Percentiles rank a stretch among this genome's conserved stretches.
These are phyloP conservation scores for Toxicodendron radicans DNA, from an alignment of 345 rosid genomes.

Conservation along the genomic window DNA sequence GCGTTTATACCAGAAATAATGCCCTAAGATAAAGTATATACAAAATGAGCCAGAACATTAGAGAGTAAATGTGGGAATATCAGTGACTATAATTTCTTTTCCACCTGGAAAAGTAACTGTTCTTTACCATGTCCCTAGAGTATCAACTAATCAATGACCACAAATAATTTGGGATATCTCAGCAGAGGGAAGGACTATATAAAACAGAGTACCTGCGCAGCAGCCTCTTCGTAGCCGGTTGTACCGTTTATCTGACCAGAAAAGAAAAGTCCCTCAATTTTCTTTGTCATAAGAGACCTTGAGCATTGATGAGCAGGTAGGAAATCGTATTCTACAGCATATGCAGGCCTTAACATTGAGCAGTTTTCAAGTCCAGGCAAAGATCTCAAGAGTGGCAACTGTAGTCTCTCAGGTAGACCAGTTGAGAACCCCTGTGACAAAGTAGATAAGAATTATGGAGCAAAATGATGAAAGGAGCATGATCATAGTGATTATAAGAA, in stretches of 20 bases:
- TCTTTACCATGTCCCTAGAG: not conserved
- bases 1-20: slow-evolving; percentile 94
- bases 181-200: slow-evolving; percentile 15
- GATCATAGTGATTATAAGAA: not conserved
- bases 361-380: slow-evolving; percentile 98
- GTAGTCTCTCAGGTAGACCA: slow-evolving; percentile 92
- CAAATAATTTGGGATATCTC: slow-evolving; percentile 11
- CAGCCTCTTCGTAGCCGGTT: slow-evolving; percentile 99
- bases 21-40: slow-evolving; percentile 45
- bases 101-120: not conserved
- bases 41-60: not conserved
- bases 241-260: slow-evolving; percentile 99
- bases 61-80: not conserved
- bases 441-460: slow-evolving; percentile 9
- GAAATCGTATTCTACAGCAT: slow-evolving; percentile 98
- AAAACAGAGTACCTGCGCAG: slow-evolving; percentile 76
- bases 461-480: not conserved
- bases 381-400: slow-evolving; percentile 92
- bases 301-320: slow-evolving; percentile 93
- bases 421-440: slow-evolving; percentile 87
- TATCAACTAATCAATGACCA: slow-evolving; percentile 9
- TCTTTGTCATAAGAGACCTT: slow-evolving; percentile 96
- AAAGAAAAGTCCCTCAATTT: slow-evolving; percentile 89
- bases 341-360: slow-evolving; percentile 95
- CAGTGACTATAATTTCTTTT: not conserved